A percentile compares a stretch with the other conserved stretches of the same genome.
These are phyloP conservation scores for Cladosporium cucumerinum DNA, from an alignment of 2,329 filamentous ascomycete species.

Conservation along the genomic window DNA sequence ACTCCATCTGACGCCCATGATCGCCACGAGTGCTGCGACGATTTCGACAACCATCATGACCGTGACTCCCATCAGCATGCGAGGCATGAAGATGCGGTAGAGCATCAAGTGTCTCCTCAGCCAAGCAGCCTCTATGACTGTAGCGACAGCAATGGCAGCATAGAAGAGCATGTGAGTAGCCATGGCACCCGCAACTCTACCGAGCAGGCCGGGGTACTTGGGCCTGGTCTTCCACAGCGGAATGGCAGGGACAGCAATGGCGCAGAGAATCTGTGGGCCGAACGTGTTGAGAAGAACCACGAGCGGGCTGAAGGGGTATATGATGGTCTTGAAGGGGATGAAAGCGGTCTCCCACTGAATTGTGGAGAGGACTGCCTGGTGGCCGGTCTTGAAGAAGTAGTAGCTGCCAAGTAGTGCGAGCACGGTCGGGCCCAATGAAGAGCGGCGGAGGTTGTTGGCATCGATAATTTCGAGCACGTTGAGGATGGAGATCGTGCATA, in stretches of 20 bases:
- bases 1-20: constrained; percentile 73
- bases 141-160: constrained; percentile 76
- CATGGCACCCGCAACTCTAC: constrained; percentile 66
- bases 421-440: constrained; percentile 76
- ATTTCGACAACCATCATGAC: constrained; percentile 75
- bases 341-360: constrained; percentile 98
- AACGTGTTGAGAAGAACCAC: constrained; percentile 83
- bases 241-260: constrained; percentile 73
- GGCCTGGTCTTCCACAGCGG: constrained; percentile 87
- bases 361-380: constrained; percentile 80
- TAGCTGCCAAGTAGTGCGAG: constrained; percentile 87
- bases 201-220: constrained; percentile 61
- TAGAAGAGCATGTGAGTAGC: constrained; percentile 78
- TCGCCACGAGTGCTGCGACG: constrained; percentile 65
- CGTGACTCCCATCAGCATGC: constrained; percentile 78
- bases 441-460: constrained; percentile 59
- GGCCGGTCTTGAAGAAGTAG: constrained; percentile 96
- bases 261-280: constrained; percentile 80
- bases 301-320: constrained; percentile 85
- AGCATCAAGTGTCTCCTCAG: constrained; percentile 92
- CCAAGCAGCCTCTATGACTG: constrained; percentile 85
- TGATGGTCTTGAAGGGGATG: constrained; percentile 75
- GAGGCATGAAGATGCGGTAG: constrained; percentile 86
- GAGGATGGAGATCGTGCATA: constrained; percentile 86
- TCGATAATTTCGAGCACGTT: constrained; percentile 66